Evolutionary conservation across 345 rosid genomes (phyloP).

Genomic region (Ricinus communis): DNA sequence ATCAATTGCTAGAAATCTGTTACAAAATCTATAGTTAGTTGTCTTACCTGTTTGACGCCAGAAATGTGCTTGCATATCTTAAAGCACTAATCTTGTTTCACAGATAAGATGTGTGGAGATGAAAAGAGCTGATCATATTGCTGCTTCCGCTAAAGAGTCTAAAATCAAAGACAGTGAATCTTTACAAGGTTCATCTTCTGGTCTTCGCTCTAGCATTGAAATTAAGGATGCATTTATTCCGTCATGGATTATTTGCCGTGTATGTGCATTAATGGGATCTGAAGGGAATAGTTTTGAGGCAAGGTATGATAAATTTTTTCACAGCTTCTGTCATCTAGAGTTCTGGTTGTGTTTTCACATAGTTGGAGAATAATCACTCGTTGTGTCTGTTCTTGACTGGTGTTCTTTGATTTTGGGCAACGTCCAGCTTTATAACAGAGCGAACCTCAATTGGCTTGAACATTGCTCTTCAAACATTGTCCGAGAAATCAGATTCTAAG

Average conservation of each 20-base stretch:
- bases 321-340: neutral
- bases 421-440: slow-evolving; percentile 72
- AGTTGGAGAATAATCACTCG: neutral
- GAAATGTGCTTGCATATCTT: neutral
- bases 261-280: slow-evolving; percentile 56
- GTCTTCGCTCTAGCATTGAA: slow-evolving; percentile 57
- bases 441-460: slow-evolving; percentile 68
- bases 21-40: neutral
- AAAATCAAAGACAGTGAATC: slow-evolving; percentile 22
- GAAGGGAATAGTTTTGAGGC: slow-evolving; percentile 68
- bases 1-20: neutral
- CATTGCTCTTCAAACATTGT: slow-evolving; percentile 48
- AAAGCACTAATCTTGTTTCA: slow-evolving; percentile 23
- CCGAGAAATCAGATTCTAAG: slow-evolving; percentile 33
- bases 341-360: neutral
- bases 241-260: slow-evolving; percentile 75
- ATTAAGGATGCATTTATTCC: slow-evolving; percentile 67
- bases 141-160: slow-evolving; percentile 30
- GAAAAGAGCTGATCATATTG: slow-evolving; percentile 41
- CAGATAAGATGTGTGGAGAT: slow-evolving; percentile 80
- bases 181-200: slow-evolving; percentile 23
- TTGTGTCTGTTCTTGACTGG: neutral
- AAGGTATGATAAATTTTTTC: slow-evolving; percentile 43
- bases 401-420: slow-evolving; percentile 3
- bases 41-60: slow-evolving; percentile 2